Conservation (phyloP, 352 stramenopile species). For the Paralagenidium karlingii region DNA sequence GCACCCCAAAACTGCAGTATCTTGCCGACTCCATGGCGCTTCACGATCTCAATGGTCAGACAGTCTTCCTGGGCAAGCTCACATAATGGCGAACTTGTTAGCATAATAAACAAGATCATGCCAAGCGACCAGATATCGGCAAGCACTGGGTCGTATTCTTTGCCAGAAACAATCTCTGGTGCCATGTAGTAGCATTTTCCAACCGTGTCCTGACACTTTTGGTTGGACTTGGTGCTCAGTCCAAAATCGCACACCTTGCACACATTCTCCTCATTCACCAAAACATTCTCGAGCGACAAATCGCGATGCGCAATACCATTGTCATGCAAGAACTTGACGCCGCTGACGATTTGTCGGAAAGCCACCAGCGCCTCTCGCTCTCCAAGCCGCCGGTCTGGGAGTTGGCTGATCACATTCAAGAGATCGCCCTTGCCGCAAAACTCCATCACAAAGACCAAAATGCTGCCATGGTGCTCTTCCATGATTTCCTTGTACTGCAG, state of each 20-base stretch:
- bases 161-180: conserved; percentile 79
- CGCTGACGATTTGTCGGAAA: conserved; percentile 24
- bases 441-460: too few relatives aligned
- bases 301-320: conserved; percentile 36
- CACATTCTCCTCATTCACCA: conserved; percentile 11
- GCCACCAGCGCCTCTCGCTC: conserved; percentile 11
- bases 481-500: too few relatives aligned
- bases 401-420: too few relatives aligned
- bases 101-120: conserved; percentile 91
- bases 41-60: conserved; percentile 26
- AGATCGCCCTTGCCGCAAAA: too few relatives aligned
- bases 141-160: conserved; percentile 85
- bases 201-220: conserved; percentile 23
- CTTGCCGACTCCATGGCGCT: conserved; percentile 20
- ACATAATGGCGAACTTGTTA: conserved; percentile 85
- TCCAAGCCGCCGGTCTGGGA: conserved; percentile 8
- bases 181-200: conserved; percentile 89
- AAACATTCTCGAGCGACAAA: conserved; percentile 41
- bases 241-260: conserved; percentile 50
- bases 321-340: conserved; percentile 23
- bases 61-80: conserved; percentile 16
- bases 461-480: too few relatives aligned
- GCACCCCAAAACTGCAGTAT: conserved; percentile 38
- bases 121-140: conserved; percentile 90
- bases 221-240: conserved; percentile 20